Evolutionary conservation across 257 asterid species (phyloP).

Genomic region (Solanum chilense): DNA sequence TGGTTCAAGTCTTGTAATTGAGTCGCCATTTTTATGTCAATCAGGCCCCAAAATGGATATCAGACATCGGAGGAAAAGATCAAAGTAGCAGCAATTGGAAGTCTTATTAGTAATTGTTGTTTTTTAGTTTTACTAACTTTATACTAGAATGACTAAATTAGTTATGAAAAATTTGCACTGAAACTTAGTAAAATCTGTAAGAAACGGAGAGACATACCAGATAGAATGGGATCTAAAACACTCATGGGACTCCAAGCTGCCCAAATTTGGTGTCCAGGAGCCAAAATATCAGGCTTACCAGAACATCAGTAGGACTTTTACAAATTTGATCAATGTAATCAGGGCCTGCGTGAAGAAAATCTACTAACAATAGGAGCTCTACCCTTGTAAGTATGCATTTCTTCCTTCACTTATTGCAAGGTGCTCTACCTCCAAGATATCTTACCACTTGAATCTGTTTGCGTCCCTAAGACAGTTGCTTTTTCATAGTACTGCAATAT

Average conservation of each 20-base stretch:
- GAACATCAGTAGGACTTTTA: constrained; percentile 62
- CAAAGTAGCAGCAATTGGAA: not conserved
- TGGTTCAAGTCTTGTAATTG: not conserved
- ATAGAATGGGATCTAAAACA: constrained; percentile 42
- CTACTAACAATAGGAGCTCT: constrained; percentile 80
- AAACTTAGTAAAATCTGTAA: not conserved
- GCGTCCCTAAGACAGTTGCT: constrained; percentile 43
- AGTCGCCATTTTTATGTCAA: not conserved
- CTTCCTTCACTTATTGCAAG: constrained; percentile 83
- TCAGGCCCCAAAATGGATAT: not conserved
- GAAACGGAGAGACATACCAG: constrained; percentile 28
- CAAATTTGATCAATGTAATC: constrained; percentile 50
- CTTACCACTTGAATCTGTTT: constrained; percentile 26
- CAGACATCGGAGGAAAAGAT: not conserved
- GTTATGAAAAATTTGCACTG: too few relatives aligned
- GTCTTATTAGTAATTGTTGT: not conserved
- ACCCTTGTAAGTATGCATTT: constrained; percentile 45
- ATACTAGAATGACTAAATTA: not conserved
- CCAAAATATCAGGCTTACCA: constrained; percentile 89
- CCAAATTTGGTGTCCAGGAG: constrained; percentile 96
- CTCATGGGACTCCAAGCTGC: constrained; percentile 99
- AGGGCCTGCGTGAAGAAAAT: constrained; percentile 89
- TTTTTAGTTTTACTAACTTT: not conserved
- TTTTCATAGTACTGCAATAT: constrained; percentile 49
- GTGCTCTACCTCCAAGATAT: constrained; percentile 63